phyloP scores from a whole-genome alignment of 176 grass and related monocot genomes.

The Guadua angustifolia region DNA sequence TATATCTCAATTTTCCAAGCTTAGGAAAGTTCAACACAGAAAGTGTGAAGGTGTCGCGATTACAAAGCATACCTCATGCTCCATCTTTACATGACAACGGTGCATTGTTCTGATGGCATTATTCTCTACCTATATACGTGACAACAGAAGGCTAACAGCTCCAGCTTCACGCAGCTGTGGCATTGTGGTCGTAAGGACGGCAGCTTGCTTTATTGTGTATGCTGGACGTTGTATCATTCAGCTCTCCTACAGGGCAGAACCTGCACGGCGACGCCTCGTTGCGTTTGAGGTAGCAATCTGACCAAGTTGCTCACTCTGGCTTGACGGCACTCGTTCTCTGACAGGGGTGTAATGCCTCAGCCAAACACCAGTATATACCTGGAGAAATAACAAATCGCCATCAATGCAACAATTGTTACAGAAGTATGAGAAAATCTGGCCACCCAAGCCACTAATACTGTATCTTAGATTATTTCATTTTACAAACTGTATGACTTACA shows the following conservation, averaged over 20 bases:
- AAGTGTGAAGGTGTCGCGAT: background rate
- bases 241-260: slow-evolving; percentile 61
- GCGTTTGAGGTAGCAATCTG: slow-evolving; percentile 86
- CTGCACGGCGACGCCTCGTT: slow-evolving; percentile 70
- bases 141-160: slow-evolving; percentile 1
- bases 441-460: background rate
- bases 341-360: slow-evolving; percentile 73
- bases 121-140: slow-evolving; percentile 30
- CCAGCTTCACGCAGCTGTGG: background rate
- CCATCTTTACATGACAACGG: slow-evolving; percentile 18
- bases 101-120: slow-evolving; percentile 18
- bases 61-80: background rate
- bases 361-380: slow-evolving; percentile 88
- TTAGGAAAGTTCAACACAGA: background rate
- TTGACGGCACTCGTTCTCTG: slow-evolving; percentile 59
- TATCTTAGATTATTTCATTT: background rate
- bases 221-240: background rate
- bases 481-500: background rate
- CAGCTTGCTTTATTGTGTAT: slow-evolving; percentile 31
- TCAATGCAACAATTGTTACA: background rate
- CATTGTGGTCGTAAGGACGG: background rate
- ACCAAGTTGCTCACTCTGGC: slow-evolving; percentile 62
- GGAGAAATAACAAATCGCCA: background rate
- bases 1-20: background rate
- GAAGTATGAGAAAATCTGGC: background rate